Evolutionary conservation across 345 rosid species (phyloP).

Genomic region (Chamaenerion angustifolium): DNA sequence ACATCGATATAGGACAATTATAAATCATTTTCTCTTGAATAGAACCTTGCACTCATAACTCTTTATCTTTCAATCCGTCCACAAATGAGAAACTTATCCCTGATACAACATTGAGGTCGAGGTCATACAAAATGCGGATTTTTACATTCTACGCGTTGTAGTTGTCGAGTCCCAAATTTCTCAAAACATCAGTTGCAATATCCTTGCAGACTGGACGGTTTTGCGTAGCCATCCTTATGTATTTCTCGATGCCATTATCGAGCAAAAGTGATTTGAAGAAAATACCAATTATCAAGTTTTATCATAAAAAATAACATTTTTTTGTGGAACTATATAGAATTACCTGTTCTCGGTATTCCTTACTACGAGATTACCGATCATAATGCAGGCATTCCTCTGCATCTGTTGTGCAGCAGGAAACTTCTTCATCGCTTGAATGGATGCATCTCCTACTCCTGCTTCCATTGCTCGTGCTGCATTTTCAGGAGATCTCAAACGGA

Average conservation of each 20-base stretch:
- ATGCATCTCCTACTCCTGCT: slow-evolving; percentile 90
- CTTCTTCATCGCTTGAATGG: slow-evolving; percentile 72
- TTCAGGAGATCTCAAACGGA: slow-evolving; percentile 78
- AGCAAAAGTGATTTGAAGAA: slow-evolving; percentile 49
- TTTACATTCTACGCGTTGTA: slow-evolving; percentile 33
- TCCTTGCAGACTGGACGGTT: slow-evolving; percentile 56
- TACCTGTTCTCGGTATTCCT: slow-evolving; percentile 84
- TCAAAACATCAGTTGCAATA: slow-evolving; percentile 77
- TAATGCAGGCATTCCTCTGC: slow-evolving; percentile 68
- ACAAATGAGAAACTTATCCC: too few species aligned
- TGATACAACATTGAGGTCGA: too few species aligned
- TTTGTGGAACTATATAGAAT: background rate
- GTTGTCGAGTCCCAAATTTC: slow-evolving; percentile 78
- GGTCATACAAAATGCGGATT: background rate
- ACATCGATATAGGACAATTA: too few species aligned
- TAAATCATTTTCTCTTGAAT: too few species aligned
- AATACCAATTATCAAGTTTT: background rate
- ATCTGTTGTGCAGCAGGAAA: slow-evolving; percentile 59
- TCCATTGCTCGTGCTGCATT: slow-evolving; percentile 75
- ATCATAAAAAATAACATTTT: background rate
- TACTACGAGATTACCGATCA: slow-evolving; percentile 80
- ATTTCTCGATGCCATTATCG: slow-evolving; percentile 52
- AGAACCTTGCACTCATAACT: too few species aligned
- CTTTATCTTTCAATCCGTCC: too few species aligned
- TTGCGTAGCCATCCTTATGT: slow-evolving; percentile 58